A percentile compares a stretch with the other conserved stretches of the same genome.
phyloP scores from a whole-genome alignment of 306 rosid species.

The Abrus precatorius region DNA sequence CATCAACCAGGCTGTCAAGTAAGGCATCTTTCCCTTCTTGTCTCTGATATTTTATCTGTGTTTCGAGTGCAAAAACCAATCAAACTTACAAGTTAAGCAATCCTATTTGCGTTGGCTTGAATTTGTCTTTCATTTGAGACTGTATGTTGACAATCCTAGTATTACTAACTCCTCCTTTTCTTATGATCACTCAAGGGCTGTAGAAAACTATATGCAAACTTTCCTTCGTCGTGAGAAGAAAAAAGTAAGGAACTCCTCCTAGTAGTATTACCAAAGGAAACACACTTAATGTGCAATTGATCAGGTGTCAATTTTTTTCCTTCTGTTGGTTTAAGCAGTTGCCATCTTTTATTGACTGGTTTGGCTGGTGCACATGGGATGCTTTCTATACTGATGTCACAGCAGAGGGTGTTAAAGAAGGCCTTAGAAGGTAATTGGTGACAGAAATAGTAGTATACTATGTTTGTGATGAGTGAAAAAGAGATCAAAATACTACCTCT shows the following conservation, averaged over 20 bases:
- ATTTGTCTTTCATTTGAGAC: background rate
- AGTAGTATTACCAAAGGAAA: background rate
- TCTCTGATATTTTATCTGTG: background rate
- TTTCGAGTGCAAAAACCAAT: background rate
- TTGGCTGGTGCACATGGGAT: constrained; percentile 99
- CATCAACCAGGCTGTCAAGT: constrained; percentile 11
- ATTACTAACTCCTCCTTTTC: no score
- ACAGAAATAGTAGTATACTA: background rate
- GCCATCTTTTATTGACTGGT: constrained; percentile 91
- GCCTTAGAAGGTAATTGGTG: constrained; percentile 76
- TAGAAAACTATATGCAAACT: constrained; percentile 85
- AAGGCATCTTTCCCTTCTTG: background rate
- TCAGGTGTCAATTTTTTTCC: constrained; percentile 32
- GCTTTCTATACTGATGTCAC: constrained; percentile 98
- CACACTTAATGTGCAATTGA: constrained; percentile 15
- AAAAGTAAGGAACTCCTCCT: constrained; percentile 56
- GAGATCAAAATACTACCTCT: background rate
- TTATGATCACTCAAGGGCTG: constrained; percentile 56
- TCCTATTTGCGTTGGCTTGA: background rate
- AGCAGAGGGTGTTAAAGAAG: constrained; percentile 90
- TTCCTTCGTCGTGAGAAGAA: constrained; percentile 93
- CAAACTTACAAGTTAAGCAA: background rate
- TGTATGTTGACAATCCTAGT: no score
- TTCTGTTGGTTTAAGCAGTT: constrained; percentile 60
- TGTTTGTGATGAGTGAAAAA: constrained; percentile 15